Base-by-base conservation (phyloP, 306 rosid species). In the Medicago ruthenica region DNA sequence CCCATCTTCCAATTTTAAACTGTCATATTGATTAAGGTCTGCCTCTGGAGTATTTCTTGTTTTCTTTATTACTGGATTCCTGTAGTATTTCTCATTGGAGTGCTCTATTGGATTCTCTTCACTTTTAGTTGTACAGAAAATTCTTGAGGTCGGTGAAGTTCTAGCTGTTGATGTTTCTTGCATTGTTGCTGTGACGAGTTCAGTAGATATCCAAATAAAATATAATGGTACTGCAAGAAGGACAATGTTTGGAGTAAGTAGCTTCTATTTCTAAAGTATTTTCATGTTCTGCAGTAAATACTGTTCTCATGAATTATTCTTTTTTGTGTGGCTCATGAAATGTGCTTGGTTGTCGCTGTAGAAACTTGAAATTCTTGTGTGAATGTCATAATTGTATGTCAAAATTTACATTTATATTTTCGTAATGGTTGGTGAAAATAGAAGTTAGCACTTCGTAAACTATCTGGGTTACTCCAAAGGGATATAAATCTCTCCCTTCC, bases 161-260 rank as follows among this genome's bases (percentile, higher is more conserved):
- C 84, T 96, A 65, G 86, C 90, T 18, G 98, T 96, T 41, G 99
- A 96, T 77, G 90, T 96, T 80, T 96, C 96, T 76, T 96, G 97
- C 87, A 88, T 96, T 86, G 88, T 86, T 68, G 98, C 99, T 31
- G 86, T 92, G 67, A 96, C 92, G 44, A 76, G 88, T 41, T 68
- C 96, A 9, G 88, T 96, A 63, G 85, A 90, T 83, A 80, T 92
- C 77, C 96, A 96, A 82, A 90, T 89, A 71, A 96, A 92, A 82
- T 84, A 90, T 80, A 96, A 89, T 75, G 98, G 92, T 81, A 86
- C 94, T 36, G 83, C 85, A 76, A 92, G 99, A 80, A 90, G 91
- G 89, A 89, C 97, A 63, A 83, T 96, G 85, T 96, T 96, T 81
- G 99, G 99, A 76, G 99, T 96, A 82, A 87, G 92, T 71, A 47